Evolutionary conservation across 2,329 filamentous ascomycete species (phyloP).

Genomic region (Trichoderma polysporum): DNA sequence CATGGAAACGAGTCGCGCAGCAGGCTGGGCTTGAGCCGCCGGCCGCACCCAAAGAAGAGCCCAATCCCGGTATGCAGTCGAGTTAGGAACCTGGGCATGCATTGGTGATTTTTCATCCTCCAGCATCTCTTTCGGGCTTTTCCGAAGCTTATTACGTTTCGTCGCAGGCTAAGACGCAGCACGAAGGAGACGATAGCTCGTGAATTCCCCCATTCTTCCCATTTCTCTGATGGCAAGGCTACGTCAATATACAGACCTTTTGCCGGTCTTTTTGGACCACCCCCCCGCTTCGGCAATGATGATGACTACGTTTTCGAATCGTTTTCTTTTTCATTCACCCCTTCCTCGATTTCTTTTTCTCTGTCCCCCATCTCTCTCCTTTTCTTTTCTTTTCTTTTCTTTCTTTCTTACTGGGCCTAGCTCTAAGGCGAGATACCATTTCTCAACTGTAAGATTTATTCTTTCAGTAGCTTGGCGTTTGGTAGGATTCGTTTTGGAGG

Average conservation of each 20-base stretch:
- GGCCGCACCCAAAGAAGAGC: slow-evolving; percentile 40
- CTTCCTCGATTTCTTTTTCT: neutral
- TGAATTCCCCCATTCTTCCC: neutral
- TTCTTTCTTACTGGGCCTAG: slow-evolving; percentile 13
- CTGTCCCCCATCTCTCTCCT: neutral
- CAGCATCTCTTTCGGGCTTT: slow-evolving; percentile 5
- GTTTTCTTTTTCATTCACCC: neutral
- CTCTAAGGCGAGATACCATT: slow-evolving; percentile 14
- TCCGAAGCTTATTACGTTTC: slow-evolving; percentile 2
- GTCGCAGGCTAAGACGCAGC: neutral
- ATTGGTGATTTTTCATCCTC: slow-evolving; percentile 23
- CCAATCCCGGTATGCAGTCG: slow-evolving; percentile 28
- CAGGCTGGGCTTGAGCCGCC: slow-evolving; percentile 53
- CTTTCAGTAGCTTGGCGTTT: slow-evolving; percentile 20
- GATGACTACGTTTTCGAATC: slow-evolving; percentile 8
- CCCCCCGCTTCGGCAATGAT: neutral
- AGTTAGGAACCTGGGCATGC: slow-evolving; percentile 30
- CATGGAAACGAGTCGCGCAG: slow-evolving; percentile 71
- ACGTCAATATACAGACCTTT: neutral
- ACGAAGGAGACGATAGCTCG: neutral
- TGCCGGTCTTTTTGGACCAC: neutral
- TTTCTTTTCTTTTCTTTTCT: neutral
- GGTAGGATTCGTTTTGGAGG: slow-evolving; percentile 16
- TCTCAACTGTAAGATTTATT: slow-evolving; percentile 4
- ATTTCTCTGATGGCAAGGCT: neutral